Evolutionary conservation across 306 rosid species (phyloP).

Genomic region (Malus orientalis): DNA sequence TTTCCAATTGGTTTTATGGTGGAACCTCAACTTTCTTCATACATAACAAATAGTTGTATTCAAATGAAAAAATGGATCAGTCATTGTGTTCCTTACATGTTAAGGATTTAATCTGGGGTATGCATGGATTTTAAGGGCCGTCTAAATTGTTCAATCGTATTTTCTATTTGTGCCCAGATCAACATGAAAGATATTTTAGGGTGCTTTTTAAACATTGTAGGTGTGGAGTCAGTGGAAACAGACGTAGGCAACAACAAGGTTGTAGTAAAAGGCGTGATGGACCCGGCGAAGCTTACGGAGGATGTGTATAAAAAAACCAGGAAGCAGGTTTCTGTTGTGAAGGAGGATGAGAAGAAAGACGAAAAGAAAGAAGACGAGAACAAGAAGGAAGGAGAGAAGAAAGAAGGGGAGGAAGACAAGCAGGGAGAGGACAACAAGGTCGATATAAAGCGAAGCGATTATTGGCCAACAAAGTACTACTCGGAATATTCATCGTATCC

Average conservation of each 20-base stretch:
- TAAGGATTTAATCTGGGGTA: not conserved
- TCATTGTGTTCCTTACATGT: not conserved
- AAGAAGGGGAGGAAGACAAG: slow-evolving; percentile 36
- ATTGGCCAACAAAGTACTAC: slow-evolving; percentile 45
- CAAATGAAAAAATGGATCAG: not conserved
- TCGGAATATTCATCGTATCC: slow-evolving; percentile 43
- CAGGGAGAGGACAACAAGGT: slow-evolving; percentile 37
- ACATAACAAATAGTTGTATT: not conserved
- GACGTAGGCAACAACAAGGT: slow-evolving; percentile 55
- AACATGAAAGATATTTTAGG: not conserved
- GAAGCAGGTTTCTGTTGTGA: slow-evolving; percentile 63
- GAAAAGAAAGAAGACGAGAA: slow-evolving; percentile 39
- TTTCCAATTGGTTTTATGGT: too few species aligned
- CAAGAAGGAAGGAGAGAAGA: slow-evolving; percentile 25
- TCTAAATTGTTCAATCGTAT: not conserved
- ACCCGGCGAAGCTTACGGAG: slow-evolving; percentile 53
- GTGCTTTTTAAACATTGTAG: slow-evolving; percentile 29
- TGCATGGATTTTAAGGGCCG: not conserved
- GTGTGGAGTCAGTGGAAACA: slow-evolving; percentile 89
- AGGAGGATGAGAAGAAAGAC: slow-evolving; percentile 52
- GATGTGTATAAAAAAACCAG: slow-evolving; percentile 60
- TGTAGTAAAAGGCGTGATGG: slow-evolving; percentile 65
- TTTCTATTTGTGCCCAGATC: not conserved
- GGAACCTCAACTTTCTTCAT: too few species aligned
- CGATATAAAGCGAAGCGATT: slow-evolving; percentile 48